These are phyloP conservation scores for Erodium moschatum DNA, from an alignment of 441 rosid genomes.

Conservation along the genomic window DNA sequence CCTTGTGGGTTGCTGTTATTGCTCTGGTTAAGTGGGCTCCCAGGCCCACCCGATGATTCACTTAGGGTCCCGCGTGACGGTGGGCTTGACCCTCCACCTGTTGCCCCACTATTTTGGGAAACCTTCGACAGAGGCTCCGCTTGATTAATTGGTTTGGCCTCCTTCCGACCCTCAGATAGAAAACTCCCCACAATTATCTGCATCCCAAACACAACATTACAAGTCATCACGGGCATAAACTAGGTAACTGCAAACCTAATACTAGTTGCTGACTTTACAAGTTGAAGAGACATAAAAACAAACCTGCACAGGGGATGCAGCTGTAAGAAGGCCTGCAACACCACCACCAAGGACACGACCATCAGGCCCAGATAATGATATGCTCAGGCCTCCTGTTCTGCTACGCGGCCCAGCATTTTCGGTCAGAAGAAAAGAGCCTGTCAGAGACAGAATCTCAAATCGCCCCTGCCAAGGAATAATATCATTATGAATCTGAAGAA, in stretches of 20 bases:
- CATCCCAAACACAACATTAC: not conserved
- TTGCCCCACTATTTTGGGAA: constrained; percentile 4
- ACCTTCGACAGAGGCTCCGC: constrained; percentile 13
- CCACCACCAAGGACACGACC: constrained; percentile 27
- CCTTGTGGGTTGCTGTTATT: constrained; percentile 22
- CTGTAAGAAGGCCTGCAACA: constrained; percentile 25
- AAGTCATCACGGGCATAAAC: too few relatives aligned
- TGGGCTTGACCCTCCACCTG: constrained; percentile 19
- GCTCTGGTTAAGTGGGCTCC: constrained; percentile 21
- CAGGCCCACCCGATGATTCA: constrained; percentile 13
- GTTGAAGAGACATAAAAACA: not conserved
- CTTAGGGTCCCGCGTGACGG: constrained; percentile 15
- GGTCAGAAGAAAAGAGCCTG: constrained; percentile 24
- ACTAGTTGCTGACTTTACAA: too few relatives aligned
- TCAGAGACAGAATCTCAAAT: constrained; percentile 24
- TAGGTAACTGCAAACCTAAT: too few relatives aligned
- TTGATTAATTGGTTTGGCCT: constrained; percentile 11
- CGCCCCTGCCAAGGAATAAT: constrained; percentile 19
- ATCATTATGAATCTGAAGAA: not conserved
- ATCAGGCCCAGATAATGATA: constrained; percentile 27
- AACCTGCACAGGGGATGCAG: constrained; percentile 29
- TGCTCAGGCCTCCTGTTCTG: constrained; percentile 27
- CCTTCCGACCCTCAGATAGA: constrained; percentile 16
- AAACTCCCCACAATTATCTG: constrained; percentile 27
- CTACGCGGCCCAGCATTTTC: constrained; percentile 26